phyloP scores from a whole-genome alignment of 31 red algal genomes.

The Asparagopsis taxiformis region DNA sequence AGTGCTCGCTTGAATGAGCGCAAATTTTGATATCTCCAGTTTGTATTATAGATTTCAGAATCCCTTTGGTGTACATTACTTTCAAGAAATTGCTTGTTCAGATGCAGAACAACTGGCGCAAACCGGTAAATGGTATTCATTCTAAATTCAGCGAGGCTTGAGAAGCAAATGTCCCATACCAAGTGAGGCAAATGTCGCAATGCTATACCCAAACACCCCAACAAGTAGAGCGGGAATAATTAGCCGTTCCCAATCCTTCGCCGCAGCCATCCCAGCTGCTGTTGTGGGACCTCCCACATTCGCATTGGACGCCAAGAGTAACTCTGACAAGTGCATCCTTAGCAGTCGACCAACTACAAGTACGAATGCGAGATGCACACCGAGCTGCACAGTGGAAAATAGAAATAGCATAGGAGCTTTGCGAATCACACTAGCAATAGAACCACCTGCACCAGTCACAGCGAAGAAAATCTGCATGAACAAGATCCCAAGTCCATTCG shows the following conservation, averaged over 20 bases:
- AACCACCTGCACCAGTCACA: slow-evolving; percentile 48
- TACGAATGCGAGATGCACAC: slow-evolving; percentile 47
- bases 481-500: slow-evolving; percentile 31
- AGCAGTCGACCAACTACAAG: slow-evolving; percentile 9
- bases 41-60: not conserved
- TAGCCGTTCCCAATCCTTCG: slow-evolving; percentile 49
- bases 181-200: slow-evolving; percentile 60
- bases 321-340: slow-evolving; percentile 11
- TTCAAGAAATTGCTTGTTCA: too few species aligned
- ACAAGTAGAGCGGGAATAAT: slow-evolving; percentile 76
- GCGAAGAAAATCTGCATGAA: slow-evolving; percentile 88
- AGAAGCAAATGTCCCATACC: slow-evolving; percentile 24
- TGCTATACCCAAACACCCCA: slow-evolving; percentile 78
- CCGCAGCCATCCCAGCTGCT: slow-evolving; percentile 78
- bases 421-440: slow-evolving; percentile 34
- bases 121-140: not conserved
- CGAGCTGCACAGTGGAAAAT: slow-evolving; percentile 58
- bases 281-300: slow-evolving; percentile 89
- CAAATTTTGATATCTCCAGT: slow-evolving; percentile 25
- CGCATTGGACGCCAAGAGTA: slow-evolving; percentile 58
- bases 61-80: too few species aligned
- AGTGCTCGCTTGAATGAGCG: slow-evolving; percentile 82
- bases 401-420: slow-evolving; percentile 53
- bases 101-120: too few species aligned
- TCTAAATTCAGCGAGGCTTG: not conserved